Percentiles rank a stretch among this genome's conserved stretches.
Conservation (phyloP, 78 protist species). For the Dictyostelium intermedium region DNA sequence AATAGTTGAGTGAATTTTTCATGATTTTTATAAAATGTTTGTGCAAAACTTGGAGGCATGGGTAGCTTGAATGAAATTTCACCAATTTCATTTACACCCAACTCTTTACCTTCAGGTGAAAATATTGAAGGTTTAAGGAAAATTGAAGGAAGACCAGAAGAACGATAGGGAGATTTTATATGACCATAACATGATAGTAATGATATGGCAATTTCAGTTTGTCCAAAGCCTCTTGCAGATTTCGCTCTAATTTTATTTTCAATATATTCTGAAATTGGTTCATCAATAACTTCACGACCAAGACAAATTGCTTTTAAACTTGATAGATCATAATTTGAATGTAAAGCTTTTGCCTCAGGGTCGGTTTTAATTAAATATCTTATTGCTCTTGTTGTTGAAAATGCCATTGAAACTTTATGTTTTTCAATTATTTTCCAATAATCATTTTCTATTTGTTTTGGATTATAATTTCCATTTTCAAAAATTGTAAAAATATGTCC, state of each 20-base stretch:
- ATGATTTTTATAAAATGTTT: constrained; percentile 55
- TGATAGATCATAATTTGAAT: background rate
- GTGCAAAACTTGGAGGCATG: constrained; percentile 84
- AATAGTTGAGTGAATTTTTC: constrained; percentile 59
- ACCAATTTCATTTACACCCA: constrained; percentile 18
- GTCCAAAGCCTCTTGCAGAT: background rate
- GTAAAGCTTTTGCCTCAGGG: background rate
- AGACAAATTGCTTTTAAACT: background rate
- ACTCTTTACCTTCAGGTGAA: background rate
- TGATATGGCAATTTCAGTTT: background rate
- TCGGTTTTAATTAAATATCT: constrained; percentile 9
- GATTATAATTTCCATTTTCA: constrained; percentile 35
- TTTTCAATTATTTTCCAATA: constrained; percentile 60
- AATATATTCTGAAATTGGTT: background rate
- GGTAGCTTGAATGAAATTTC: constrained; percentile 74
- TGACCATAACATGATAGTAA: background rate
- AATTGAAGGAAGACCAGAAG: background rate
- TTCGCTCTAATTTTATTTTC: background rate
- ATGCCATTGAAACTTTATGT: background rate
- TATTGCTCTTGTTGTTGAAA: background rate
- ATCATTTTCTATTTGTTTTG: constrained; percentile 16
- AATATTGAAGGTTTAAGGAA: background rate
- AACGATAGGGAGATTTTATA: background rate
- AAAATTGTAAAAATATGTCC: constrained; percentile 50
- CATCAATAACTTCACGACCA: background rate